Base-by-base conservation (phyloP, 768 basidiomycete species). In the Termitomyces sp. region DNA sequence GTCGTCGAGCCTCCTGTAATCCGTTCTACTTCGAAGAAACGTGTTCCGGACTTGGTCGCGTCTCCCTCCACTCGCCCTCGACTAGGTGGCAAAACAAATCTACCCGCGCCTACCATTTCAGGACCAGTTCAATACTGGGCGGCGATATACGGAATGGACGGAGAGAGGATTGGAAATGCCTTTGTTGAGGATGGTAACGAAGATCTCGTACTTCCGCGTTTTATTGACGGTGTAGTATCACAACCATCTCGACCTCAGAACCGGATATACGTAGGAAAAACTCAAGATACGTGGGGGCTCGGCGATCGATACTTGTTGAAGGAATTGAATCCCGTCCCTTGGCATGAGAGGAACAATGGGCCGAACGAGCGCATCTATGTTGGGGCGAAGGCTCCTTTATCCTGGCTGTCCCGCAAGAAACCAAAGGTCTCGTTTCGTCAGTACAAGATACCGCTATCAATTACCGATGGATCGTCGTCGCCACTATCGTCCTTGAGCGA, bases 211-310 rank as follows among this genome's bases (percentile, higher is more conserved):
- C 55, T 60, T 33, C 62, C 48, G 27, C 61, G 23, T 18, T 50
- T 38, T 22, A 51, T 50, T 20, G 44, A 44, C 3, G 27, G 7
- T 31, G 12, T 11, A 39, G 22, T 20, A 1, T 46, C 18, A 36
- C 35, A 10, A 9, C 35, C 18, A 43, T 11, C 46, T 27, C n/a
- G 20, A 47, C 11, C 44, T 31, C 54, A 45, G 35, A 59, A 53
- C 23, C 64, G 66, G 25, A 47, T 70, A 2, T 73, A 68, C 35
- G 56, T 72, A 7, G 73, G 73, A 33, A 59, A 60, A 0, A 50
- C 66, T 12, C 71, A 73, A 41, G 60, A 63, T 11, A 63, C 58
- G 7, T 74, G 73, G 73, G 64, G 58, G 18, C 35, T 64, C n/a
- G 60, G 63, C 5, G 57, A 58, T 2, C 22, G 11, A 15, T 50